Percentiles rank a stretch among this genome's conserved stretches.
Evolutionary conservation across 2,329 filamentous ascomycete genomes (phyloP).

Genomic region (Hymenoscyphus scutula): DNA sequence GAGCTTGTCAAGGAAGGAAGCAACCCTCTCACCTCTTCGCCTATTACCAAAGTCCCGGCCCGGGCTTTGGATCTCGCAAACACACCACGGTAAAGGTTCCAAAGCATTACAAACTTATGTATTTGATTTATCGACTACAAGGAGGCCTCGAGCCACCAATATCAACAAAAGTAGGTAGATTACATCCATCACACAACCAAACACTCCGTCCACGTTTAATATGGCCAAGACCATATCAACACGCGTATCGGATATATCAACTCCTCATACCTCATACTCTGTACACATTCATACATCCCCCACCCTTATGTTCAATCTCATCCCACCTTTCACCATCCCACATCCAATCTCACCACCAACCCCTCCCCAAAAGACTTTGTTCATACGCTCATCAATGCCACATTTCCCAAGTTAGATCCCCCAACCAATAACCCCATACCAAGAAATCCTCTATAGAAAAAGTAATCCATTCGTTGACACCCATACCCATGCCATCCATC

Average conservation of each 20-base stretch:
- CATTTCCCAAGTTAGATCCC: background rate
- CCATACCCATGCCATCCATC: slow-evolving; percentile 1
- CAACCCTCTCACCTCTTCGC: too few species aligned
- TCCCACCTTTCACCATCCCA: background rate
- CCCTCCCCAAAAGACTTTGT: background rate
- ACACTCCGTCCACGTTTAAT: background rate
- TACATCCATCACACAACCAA: background rate
- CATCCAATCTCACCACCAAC: background rate
- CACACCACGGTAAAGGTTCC: background rate
- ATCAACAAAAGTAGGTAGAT: background rate
- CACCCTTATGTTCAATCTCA: background rate
- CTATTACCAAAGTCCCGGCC: too few species aligned
- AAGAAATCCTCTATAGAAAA: slow-evolving; percentile 4
- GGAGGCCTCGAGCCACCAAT: background rate
- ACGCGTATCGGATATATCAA: too few species aligned
- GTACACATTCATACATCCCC: background rate
- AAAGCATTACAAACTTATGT: slow-evolving; percentile 16
- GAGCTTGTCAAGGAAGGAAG: too few species aligned
- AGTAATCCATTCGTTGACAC: background rate
- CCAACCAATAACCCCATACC: background rate
- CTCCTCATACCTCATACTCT: background rate
- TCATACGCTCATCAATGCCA: slow-evolving; percentile 3
- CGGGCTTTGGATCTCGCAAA: too few species aligned
- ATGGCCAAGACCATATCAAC: background rate
- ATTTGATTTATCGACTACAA: slow-evolving; percentile 2